phyloP scores from a whole-genome alignment of 441 rosid genomes.

The Brassica hybrid region DNA sequence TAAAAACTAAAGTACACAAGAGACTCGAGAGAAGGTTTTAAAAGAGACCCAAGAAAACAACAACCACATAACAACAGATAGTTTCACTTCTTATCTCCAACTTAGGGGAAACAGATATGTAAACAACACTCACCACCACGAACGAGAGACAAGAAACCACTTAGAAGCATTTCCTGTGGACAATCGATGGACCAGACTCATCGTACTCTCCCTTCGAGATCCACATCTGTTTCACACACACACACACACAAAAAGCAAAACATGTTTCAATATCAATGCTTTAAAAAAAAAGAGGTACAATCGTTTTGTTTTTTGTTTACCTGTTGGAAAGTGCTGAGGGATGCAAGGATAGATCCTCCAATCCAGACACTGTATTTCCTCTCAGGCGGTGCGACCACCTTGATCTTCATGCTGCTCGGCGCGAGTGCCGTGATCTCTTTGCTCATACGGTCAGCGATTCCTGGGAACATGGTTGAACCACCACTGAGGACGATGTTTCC shows the following conservation, averaged over 20 bases:
- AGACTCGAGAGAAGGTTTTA: slow-evolving; percentile 13
- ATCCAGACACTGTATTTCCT: slow-evolving; percentile 84
- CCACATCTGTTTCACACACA: slow-evolving; percentile 89
- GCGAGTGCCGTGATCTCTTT: slow-evolving; percentile 61
- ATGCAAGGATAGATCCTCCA: slow-evolving; percentile 73
- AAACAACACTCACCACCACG: slow-evolving; percentile 40
- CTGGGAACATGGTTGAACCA: slow-evolving; percentile 70
- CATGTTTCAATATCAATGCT: no score
- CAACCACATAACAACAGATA: slow-evolving; percentile 40
- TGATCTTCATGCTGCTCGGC: slow-evolving; percentile 65
- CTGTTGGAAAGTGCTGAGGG: slow-evolving; percentile 80
- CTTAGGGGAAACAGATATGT: slow-evolving; percentile 32
- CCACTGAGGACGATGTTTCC: slow-evolving; percentile 68
- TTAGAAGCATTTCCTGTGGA: slow-evolving; percentile 95
- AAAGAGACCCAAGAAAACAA: neutral
- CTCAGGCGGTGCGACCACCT: slow-evolving; percentile 80
- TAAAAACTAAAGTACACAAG: slow-evolving; percentile 31
- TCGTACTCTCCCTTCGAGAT: slow-evolving; percentile 94
- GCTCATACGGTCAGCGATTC: slow-evolving; percentile 66
- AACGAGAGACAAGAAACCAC: slow-evolving; percentile 8
- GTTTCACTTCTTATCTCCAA: slow-evolving; percentile 39
- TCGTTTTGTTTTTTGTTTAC: slow-evolving; percentile 33
- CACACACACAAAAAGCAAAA: no score
- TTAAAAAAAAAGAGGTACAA: no score
- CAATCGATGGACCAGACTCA: slow-evolving; percentile 91